Evolutionary conservation across 2,329 filamentous ascomycete species (phyloP), one percentile per base, ranked within the genome.

Genomic region (Colletotrichum theobromicola): DNA sequence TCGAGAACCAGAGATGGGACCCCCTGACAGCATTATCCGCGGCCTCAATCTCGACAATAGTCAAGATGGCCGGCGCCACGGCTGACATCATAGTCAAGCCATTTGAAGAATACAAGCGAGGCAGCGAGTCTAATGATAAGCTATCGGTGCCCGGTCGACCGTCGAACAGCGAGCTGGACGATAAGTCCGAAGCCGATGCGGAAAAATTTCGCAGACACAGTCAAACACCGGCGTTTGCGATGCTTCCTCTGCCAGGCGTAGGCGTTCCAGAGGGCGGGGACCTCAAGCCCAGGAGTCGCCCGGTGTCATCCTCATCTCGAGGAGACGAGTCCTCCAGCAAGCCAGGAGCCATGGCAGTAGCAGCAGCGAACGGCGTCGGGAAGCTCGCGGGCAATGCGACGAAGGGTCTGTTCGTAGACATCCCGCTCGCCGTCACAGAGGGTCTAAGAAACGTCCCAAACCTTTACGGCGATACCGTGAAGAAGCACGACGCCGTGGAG

Each of bases 351-450:
- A 42, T 70, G 66, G 62, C 82, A 79, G 63, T 16, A 79, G 10
- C 78, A 75, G 3, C 80, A 80, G 15, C 78, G 78, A n/a, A 89
- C 91, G 4, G 88, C 88, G 1, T 90, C 90, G 75, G 90, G 90
- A 5, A 85, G 90, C 21, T 94, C 24, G 87, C 92, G 18, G 67
- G 69, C 9, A 89, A 88, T 46, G 90, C 91, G 32, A 87, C 90
- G 1, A 83, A 94, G 61, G 91, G 91, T 75, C 88, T 91, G 0
- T 93, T 93, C 5, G 76, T 78, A 3, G 75, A 75, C 26, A 76
- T 78, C 1, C 77, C 76, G 3, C 58, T 78, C 16, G 77, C 76
- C 1, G 76, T 74, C 24, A 76, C 76, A 3, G 76, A 78, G 37
- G 77, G 76, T 10, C 55, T 77, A 24, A 68, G 77, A n/a, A 76